Conservation (phyloP, 2,329 filamentous ascomycete genomes). For the Sclerotinia nivalis region DNA sequence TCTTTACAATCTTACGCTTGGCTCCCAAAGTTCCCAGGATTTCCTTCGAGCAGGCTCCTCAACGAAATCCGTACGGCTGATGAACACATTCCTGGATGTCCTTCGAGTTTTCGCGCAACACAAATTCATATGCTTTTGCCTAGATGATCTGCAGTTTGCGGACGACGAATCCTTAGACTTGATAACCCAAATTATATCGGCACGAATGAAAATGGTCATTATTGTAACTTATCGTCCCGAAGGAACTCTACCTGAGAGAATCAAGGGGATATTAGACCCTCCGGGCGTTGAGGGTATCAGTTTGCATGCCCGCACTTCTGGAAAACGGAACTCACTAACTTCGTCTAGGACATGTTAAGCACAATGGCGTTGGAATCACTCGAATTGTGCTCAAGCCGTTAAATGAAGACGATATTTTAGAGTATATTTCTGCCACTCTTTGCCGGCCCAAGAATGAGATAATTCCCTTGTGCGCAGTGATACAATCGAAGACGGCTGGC, state of each 20-base stretch:
- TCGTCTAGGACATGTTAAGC: constrained; percentile 37
- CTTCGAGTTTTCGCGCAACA: constrained; percentile 77
- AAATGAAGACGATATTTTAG: constrained; percentile 73
- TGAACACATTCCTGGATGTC: constrained; percentile 87
- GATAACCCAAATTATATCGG: constrained; percentile 75
- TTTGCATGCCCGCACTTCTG: constrained; percentile 34
- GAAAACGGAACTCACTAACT: constrained; percentile 32
- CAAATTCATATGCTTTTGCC: constrained; percentile 78
- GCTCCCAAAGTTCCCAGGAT: constrained; percentile 57
- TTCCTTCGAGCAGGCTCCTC: constrained; percentile 59
- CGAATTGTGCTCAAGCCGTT: constrained; percentile 73
- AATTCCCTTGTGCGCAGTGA: constrained; percentile 74
- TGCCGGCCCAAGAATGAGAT: constrained; percentile 72
- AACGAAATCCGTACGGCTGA: constrained; percentile 70
- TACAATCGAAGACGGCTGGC: constrained; percentile 73
- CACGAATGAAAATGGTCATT: constrained; percentile 71
- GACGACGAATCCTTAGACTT: constrained; percentile 85
- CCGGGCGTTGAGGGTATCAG: constrained; percentile 54
- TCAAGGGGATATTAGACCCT: constrained; percentile 57
- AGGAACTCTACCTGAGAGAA: constrained; percentile 58
- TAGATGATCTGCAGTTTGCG: constrained; percentile 85
- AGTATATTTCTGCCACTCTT: constrained; percentile 81
- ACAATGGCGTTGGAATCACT: constrained; percentile 61
- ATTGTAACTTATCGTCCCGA: constrained; percentile 75
- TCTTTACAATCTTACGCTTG: constrained; percentile 38